Evolutionary conservation across 2,329 filamentous ascomycete genomes (phyloP), one percentile per base, ranked within the genome.

Genomic region (Epichloe festucae): DNA sequence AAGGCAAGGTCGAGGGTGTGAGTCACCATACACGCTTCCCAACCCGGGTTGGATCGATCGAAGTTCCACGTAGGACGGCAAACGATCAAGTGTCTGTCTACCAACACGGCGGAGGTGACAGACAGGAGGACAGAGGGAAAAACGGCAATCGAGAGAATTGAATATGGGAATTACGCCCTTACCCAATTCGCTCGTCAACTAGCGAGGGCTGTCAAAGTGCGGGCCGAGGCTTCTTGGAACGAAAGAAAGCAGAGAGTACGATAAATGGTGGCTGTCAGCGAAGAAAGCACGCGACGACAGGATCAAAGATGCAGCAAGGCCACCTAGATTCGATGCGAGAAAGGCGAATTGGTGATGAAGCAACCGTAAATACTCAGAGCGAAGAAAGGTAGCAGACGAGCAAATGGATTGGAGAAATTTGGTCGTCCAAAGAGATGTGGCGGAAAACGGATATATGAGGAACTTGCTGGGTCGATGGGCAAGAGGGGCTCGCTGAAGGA

Each of bases 371-470:
- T 34, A 27, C 8, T 38, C 5, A 27, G 12, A 47, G 39, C 15
- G 5, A 39, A 31, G 17, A 17, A 42, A 27, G 38, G 38, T 15
- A n/a, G 35, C 46, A 34, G 38, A 42, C 14, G 38, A 35, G 38
- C n/a, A 50, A 14, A 47, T 15, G 27, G 4, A 10, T n/a, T 41
- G 23, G 36, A 34, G 40, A 38, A 4, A 15, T 21, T 51, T n/a
- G 21, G 23, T 42, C 17, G 38, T 39, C 34, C 39, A 19, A 31
- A 47, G 27, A 31, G 52, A 58, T 54, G 55, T 53, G 59, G 59
- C 55, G 56, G 50, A 55, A 42, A 59, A 58, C 54, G 59, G 53
- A 58, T 60, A 62, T 61, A 61, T 60, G 57, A 60, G 55, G 53
- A 45, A 56, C 27, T 49, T 54, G 51, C 42, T 52, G 48, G 50